phyloP scores from a whole-genome alignment of 2,329 filamentous ascomycete species.

The Trematosphaeria pertusa region DNA sequence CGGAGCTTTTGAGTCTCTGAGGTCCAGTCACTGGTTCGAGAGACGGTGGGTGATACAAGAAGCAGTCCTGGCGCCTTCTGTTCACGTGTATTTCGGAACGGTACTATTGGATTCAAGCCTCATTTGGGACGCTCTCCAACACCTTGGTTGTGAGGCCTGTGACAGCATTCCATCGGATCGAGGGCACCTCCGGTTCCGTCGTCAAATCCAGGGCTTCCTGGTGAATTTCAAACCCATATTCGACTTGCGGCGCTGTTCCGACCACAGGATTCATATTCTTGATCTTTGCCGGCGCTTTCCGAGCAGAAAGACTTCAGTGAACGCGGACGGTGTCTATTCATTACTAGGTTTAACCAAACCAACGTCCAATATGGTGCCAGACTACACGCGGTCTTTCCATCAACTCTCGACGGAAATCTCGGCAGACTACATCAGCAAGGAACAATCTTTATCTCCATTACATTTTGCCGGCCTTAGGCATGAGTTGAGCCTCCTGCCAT shows the following conservation, averaged over 20 bases:
- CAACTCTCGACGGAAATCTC: not conserved
- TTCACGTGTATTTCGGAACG: not conserved
- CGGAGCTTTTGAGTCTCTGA: not conserved
- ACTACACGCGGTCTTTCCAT: not conserved
- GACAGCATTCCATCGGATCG: too few species aligned
- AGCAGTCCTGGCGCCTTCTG: not conserved
- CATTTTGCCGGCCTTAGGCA: not conserved
- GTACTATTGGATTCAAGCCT: not conserved
- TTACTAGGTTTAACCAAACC: not conserved
- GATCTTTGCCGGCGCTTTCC: not conserved
- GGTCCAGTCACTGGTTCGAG: not conserved
- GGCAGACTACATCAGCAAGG: not conserved
- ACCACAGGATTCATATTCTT: too few species aligned
- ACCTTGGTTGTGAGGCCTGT: not conserved
- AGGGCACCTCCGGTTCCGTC: too few species aligned
- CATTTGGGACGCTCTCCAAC: not conserved
- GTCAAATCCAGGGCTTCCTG: too few species aligned
- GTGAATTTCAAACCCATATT: too few species aligned
- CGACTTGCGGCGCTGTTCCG: too few species aligned
- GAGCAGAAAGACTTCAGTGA: not conserved
- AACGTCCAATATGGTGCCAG: not conserved
- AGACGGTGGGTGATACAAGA: constrained; percentile 1
- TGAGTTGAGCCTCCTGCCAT: not conserved
- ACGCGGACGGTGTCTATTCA: not conserved
- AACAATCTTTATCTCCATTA: not conserved